phyloP scores from a whole-genome alignment of 2,329 filamentous ascomycete genomes.

The Hymenoscyphus fraxineus region DNA sequence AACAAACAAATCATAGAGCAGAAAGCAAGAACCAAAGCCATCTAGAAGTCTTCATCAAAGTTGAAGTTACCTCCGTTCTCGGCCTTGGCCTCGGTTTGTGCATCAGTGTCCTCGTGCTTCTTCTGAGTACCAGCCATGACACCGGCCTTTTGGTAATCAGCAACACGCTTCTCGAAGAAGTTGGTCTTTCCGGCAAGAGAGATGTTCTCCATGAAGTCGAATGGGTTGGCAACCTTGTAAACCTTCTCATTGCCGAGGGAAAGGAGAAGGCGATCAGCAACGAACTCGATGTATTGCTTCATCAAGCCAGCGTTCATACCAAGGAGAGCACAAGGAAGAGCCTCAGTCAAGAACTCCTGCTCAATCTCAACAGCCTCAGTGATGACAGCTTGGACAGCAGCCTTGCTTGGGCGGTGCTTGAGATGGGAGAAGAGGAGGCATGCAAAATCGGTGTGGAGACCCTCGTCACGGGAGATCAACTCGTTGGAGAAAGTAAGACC shows the following conservation, averaged over 20 bases:
- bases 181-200: slow-evolving; percentile 98
- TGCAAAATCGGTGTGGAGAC: slow-evolving; percentile 98
- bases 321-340: slow-evolving; percentile 85
- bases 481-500: slow-evolving; percentile 99
- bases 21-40: slow-evolving; percentile 19
- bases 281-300: slow-evolving; percentile 99
- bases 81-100: slow-evolving; percentile 48
- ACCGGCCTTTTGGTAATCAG: slow-evolving; percentile 98
- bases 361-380: slow-evolving; percentile 91
- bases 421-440: slow-evolving; percentile 97
- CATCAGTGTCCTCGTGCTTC: slow-evolving; percentile 49
- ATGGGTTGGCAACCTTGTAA: slow-evolving; percentile 91
- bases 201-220: slow-evolving; percentile 99
- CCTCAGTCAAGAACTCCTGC: slow-evolving; percentile 96
- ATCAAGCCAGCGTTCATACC: slow-evolving; percentile 97
- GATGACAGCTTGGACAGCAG: slow-evolving; percentile 82
- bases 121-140: slow-evolving; percentile 92
- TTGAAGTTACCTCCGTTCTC: slow-evolving; percentile 74
- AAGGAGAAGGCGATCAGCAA: slow-evolving; percentile 89
- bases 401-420: slow-evolving; percentile 80
- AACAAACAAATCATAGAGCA: slow-evolving; percentile 15
- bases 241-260: slow-evolving; percentile 91
- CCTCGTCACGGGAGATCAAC: slow-evolving; percentile 98
- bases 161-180: slow-evolving; percentile 99
- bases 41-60: slow-evolving; percentile 97